Evolutionary conservation across 345 rosid genomes (phyloP).

Genomic region (Trapa incisa): DNA sequence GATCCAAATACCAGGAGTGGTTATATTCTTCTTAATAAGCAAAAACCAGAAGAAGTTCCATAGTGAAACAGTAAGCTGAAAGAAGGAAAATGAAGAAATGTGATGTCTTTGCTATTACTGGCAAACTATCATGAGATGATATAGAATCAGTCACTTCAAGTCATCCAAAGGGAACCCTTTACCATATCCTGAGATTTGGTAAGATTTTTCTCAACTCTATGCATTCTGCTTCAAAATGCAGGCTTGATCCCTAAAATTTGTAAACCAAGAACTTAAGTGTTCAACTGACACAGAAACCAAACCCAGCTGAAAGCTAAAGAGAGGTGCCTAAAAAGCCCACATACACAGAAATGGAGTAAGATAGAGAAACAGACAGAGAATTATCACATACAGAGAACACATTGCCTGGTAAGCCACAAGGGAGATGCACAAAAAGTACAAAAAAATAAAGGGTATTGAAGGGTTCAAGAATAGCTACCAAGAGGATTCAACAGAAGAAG

Average conservation of each 20-base stretch:
- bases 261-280: too few relatives aligned
- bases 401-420: too few relatives aligned
- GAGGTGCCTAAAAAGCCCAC: too few relatives aligned
- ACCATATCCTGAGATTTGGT: background rate
- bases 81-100: background rate
- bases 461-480: background rate
- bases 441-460: background rate
- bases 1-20: background rate
- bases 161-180: background rate
- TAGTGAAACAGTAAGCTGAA: too few relatives aligned
- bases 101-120: background rate
- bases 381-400: background rate
- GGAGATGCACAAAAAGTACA: background rate
- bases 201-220: background rate
- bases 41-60: too few relatives aligned
- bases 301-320: too few relatives aligned
- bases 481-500: background rate
- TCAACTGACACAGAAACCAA: too few relatives aligned
- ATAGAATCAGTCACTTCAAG: background rate
- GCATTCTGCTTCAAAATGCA: background rate
- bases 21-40: too few relatives aligned
- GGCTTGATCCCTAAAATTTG: background rate
- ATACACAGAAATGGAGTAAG: conserved; percentile 1
- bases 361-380: background rate
- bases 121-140: background rate